Base-by-base conservation (phyloP, 768 basidiomycete genomes). In the Trametes sanguinea region DNA sequence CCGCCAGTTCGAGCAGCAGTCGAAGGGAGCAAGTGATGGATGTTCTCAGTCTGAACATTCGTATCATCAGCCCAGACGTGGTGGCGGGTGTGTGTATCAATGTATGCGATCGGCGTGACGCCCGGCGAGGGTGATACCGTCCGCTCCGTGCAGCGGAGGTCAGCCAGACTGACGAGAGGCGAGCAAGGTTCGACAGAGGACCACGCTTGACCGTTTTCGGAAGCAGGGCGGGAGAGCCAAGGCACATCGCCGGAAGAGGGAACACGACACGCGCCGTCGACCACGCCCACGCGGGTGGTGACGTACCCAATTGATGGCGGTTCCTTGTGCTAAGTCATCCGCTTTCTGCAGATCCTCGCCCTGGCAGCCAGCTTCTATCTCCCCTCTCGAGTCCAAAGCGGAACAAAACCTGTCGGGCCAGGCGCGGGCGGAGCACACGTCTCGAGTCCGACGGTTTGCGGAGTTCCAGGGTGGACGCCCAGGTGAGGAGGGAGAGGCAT, bases 271-370 rank as follows among this genome's bases (percentile, higher is more conserved):
- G 44, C 59, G 45, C 51, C 8, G 58, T 30, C 51, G 40, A 27
- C 30, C 30, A 33, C 22, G 60, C 27, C 47, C 54, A 57, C 61
- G 61, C 54, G 61, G 35, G 52, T 17, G 46, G 61, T 62, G 61
- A 62, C 61, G 61, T 54, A 62, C 54, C 55, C 54, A n/a, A 39
- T 29, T 62, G 54, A 56, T 62, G 30, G 52, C 54, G 54, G 54
- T 56, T 56, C 60, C 54, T 54, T 43, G 30, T 35, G 40, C 57
- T 22, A 43, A 53, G 17, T 53, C 57, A 30, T 22, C 46, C 37
- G 50, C 55, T 45, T 62, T 55, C 48, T 27, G 61, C 35, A 51
- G 54, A 62, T 62, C 61, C 47, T 35, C 42, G 32, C 54, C 11
- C 32, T 10, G n/a, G 47, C 16, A 16, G 33, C 35, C 52, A 27